Evolutionary conservation across 2,329 filamentous ascomycete species (phyloP).

Genomic region (Madurella fahalii): DNA sequence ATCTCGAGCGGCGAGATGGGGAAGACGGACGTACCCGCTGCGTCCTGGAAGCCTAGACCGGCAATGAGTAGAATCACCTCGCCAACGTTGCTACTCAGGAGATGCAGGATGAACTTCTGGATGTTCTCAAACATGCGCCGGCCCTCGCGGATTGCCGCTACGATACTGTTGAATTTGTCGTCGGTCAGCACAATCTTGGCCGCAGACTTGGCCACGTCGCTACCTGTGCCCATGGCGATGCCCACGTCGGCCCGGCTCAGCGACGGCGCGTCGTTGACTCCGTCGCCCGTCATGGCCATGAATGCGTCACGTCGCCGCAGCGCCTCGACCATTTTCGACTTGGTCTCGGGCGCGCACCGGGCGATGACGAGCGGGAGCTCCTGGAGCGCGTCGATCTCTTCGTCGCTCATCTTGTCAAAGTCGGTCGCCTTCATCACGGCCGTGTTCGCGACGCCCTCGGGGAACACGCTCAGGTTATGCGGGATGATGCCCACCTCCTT

Average conservation of each 20-base stretch:
- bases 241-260: constrained; percentile 78
- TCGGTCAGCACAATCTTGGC: constrained; percentile 79
- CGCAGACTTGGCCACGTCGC: constrained; percentile 80
- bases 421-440: constrained; percentile 73
- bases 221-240: constrained; percentile 87
- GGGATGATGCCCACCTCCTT: constrained; percentile 74
- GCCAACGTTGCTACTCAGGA: constrained; percentile 77
- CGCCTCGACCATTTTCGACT: constrained; percentile 87
- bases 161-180: constrained; percentile 84
- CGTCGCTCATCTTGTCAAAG: constrained; percentile 73
- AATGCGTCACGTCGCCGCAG: constrained; percentile 72
- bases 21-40: constrained; percentile 69
- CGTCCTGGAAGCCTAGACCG: constrained; percentile 77
- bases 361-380: constrained; percentile 78
- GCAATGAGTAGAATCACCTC: constrained; percentile 78
- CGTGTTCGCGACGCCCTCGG: constrained; percentile 59
- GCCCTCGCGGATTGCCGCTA: constrained; percentile 77
- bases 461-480: constrained; percentile 54
- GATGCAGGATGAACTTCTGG: constrained; percentile 78
- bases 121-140: constrained; percentile 86
- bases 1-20: constrained; percentile 82
- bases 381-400: constrained; percentile 69
- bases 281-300: constrained; percentile 85
- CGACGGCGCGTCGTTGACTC: constrained; percentile 81
- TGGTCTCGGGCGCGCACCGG: constrained; percentile 79